These are phyloP conservation scores for Pyrenophora teres DNA, from an alignment of 2,329 filamentous ascomycete genomes.

Conservation along the genomic window DNA sequence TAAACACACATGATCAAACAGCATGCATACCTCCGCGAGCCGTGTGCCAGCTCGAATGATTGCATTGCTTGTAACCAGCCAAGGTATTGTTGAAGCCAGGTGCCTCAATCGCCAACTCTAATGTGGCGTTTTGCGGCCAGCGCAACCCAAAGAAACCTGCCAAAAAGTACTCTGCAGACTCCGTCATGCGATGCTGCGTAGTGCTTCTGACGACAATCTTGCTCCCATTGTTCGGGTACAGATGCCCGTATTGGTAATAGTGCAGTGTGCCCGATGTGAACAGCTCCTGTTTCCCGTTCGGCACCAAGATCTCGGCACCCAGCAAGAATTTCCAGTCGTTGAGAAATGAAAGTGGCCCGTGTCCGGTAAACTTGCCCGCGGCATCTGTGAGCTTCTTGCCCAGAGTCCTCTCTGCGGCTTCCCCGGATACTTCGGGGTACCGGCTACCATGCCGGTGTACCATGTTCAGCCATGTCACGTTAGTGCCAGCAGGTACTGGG, in stretches of 20 bases:
- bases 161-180: constrained; percentile 77
- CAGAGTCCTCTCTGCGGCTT: constrained; percentile 61
- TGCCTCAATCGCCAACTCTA: constrained; percentile 73
- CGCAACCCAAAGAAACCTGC: constrained; percentile 78
- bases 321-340: constrained; percentile 71
- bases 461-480: constrained; percentile 74
- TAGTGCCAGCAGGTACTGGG: constrained; percentile 66
- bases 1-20: neutral
- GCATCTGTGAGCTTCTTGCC: constrained; percentile 61
- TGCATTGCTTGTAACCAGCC: constrained; percentile 69
- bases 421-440: constrained; percentile 67
- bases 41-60: constrained; percentile 58
- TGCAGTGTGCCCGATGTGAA: constrained; percentile 73
- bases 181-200: constrained; percentile 77
- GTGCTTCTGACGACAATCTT: constrained; percentile 77
- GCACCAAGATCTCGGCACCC: constrained; percentile 72
- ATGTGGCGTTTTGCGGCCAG: constrained; percentile 72
- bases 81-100: constrained; percentile 70
- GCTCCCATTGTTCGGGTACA: constrained; percentile 70
- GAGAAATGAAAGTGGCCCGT: constrained; percentile 66
- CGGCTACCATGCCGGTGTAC: constrained; percentile 73
- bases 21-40: constrained; percentile 54
- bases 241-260: constrained; percentile 71
- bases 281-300: constrained; percentile 72
- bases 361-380: constrained; percentile 60